Conservation (phyloP, 805 yeast genomes). For the Komagataella ulmi region DNA sequence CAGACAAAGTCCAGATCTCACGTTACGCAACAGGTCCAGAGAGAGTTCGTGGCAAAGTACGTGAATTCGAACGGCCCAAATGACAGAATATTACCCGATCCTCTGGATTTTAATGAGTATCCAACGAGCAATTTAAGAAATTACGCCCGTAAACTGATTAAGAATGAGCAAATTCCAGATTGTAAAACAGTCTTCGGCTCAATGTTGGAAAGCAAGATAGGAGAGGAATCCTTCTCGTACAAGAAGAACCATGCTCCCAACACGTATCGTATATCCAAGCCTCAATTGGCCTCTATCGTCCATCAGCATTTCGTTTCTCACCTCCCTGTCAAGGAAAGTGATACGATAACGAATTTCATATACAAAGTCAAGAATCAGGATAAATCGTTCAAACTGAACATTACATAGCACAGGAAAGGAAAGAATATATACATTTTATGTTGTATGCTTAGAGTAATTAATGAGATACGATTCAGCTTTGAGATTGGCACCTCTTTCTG, state of each 20-base stretch:
- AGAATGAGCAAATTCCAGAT: constrained; percentile 35
- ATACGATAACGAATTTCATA: constrained; percentile 76
- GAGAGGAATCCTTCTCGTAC: constrained; percentile 47
- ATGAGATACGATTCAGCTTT: not conserved
- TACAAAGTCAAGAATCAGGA: constrained; percentile 70
- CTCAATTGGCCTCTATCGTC: constrained; percentile 44
- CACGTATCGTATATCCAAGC: constrained; percentile 32
- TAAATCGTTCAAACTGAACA: constrained; percentile 21
- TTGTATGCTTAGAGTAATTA: not conserved
- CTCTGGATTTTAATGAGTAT: constrained; percentile 57
- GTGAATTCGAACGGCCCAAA: constrained; percentile 65
- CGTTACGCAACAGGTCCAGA: constrained; percentile 56
- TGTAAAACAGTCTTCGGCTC: constrained; percentile 59
- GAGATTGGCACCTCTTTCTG: constrained; percentile 31
- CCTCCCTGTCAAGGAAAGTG: constrained; percentile 55
- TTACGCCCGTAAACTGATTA: constrained; percentile 42
- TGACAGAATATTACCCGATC: constrained; percentile 34
- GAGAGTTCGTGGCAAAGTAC: constrained; percentile 52
- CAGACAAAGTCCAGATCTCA: constrained; percentile 43
- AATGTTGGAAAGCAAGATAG: constrained; percentile 57
- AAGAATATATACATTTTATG: not conserved
- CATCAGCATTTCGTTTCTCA: constrained; percentile 52
- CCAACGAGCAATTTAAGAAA: constrained; percentile 53
- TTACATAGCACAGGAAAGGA: not conserved
- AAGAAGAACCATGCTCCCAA: constrained; percentile 13